Conservation (phyloP, 106 monocot genomes). For the Dactylorhiza incarnata region DNA sequence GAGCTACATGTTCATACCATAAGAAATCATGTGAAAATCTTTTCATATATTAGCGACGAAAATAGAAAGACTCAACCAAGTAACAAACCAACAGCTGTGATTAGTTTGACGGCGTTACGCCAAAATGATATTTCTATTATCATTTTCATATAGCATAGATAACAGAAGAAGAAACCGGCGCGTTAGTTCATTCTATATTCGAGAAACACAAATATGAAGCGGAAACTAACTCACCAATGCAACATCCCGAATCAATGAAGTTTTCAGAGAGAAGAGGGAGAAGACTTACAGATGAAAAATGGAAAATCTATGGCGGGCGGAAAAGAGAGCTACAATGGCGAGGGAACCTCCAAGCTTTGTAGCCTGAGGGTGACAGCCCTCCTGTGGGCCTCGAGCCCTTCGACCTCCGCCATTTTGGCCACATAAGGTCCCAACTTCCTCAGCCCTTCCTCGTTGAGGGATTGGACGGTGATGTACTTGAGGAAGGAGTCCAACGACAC, state of each 20-base stretch:
- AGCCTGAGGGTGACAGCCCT: conserved; percentile 90
- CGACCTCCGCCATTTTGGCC: conserved; percentile 91
- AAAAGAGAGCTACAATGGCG: conserved; percentile 7
- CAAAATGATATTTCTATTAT: too few species aligned
- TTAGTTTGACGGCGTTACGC: too few species aligned
- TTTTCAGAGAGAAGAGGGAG: not conserved
- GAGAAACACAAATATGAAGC: too few species aligned
- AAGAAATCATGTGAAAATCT: too few species aligned
- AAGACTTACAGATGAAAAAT: not conserved
- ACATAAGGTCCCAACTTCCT: conserved; percentile 71
- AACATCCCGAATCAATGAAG: not conserved
- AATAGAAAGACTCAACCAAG: too few species aligned
- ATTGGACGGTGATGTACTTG: conserved; percentile 88
- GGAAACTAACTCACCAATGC: not conserved
- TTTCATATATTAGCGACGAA: too few species aligned
- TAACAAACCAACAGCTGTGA: too few species aligned
- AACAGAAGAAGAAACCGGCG: too few species aligned
- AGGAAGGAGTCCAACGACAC: conserved; percentile 85
- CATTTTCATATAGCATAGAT: too few species aligned
- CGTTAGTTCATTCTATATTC: too few species aligned
- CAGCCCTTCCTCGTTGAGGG: conserved; percentile 79
- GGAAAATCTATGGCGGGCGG: not conserved
- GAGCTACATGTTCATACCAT: too few species aligned
- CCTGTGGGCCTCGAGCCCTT: conserved; percentile 93
- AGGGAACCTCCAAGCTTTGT: conserved; percentile 39